Conservation (phyloP, 2,329 filamentous ascomycete species). For the Macroventuria anomochaeta region DNA sequence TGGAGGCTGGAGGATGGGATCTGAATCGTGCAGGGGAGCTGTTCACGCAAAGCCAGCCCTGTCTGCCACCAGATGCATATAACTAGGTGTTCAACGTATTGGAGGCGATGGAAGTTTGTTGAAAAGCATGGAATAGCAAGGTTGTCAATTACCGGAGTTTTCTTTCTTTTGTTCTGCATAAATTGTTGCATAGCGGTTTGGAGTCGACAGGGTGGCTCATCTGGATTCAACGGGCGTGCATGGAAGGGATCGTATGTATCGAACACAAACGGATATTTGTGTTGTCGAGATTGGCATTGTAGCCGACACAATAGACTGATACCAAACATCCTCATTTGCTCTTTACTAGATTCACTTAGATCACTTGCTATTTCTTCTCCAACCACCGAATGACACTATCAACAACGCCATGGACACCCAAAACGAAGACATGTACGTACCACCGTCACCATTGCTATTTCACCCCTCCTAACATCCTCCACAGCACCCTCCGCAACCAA, state of each 20-base stretch:
- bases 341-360: too few species aligned
- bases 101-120: slow-evolving; percentile 5
- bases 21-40: slow-evolving; percentile 74
- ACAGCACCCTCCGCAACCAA: too few species aligned
- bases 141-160: background rate
- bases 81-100: slow-evolving; percentile 22
- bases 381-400: too few species aligned
- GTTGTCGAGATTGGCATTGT: background rate
- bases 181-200: slow-evolving; percentile 12
- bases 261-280: background rate
- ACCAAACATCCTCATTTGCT: too few species aligned
- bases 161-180: background rate
- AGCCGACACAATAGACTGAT: background rate
- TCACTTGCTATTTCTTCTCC: too few species aligned
- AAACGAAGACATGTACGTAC: too few species aligned
- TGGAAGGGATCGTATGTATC: background rate
- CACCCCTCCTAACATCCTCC: too few species aligned
- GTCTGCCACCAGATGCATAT: slow-evolving; percentile 53
- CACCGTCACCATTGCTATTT: too few species aligned
- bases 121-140: background rate
- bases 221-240: background rate
- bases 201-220: background rate
- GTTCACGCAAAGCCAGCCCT: slow-evolving; percentile 75
- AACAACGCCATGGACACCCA: too few species aligned
- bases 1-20: slow-evolving; percentile 81